Percentiles rank a stretch among this genome's conserved stretches.
Conservation (phyloP, 306 rosid genomes). For the Vigna nakashimae region DNA sequence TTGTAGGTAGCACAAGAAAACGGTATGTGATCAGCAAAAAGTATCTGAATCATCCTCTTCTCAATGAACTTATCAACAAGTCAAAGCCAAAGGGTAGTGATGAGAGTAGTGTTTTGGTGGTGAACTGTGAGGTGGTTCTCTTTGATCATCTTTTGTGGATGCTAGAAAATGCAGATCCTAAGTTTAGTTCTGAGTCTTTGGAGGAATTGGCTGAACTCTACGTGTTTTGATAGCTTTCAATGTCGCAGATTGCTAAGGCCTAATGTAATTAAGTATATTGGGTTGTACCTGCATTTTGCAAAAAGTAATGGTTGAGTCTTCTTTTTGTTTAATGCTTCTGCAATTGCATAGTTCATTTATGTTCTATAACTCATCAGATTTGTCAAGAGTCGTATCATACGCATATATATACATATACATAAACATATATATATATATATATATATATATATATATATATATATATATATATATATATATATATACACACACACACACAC, state of each 20-base stretch:
- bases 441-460: too few species aligned
- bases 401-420: too few species aligned
- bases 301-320: slow-evolving; percentile 33
- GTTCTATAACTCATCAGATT: slow-evolving; percentile 8
- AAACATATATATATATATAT: too few species aligned
- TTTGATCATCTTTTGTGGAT: slow-evolving; percentile 95
- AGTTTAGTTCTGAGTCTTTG: slow-evolving; percentile 69
- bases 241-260: slow-evolving; percentile 1
- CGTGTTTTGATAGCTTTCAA: slow-evolving; percentile 51
- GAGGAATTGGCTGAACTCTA: slow-evolving; percentile 92
- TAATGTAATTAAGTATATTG: slow-evolving; percentile 25
- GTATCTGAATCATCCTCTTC: slow-evolving; percentile 72
- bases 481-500: too few species aligned
- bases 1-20: slow-evolving; percentile 85
- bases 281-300: slow-evolving; percentile 30
- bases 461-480: too few species aligned
- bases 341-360: slow-evolving; percentile 25
- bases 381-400: not conserved
- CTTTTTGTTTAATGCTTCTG: slow-evolving; percentile 10
- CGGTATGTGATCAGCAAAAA: slow-evolving; percentile 70
- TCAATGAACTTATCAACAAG: slow-evolving; percentile 74
- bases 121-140: slow-evolving; percentile 86
- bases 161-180: slow-evolving; percentile 86
- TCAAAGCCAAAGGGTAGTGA: slow-evolving; percentile 47
- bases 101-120: slow-evolving; percentile 49